phyloP scores from a whole-genome alignment of 176 grass and related monocot species.

The Oryza meyeriana region DNA sequence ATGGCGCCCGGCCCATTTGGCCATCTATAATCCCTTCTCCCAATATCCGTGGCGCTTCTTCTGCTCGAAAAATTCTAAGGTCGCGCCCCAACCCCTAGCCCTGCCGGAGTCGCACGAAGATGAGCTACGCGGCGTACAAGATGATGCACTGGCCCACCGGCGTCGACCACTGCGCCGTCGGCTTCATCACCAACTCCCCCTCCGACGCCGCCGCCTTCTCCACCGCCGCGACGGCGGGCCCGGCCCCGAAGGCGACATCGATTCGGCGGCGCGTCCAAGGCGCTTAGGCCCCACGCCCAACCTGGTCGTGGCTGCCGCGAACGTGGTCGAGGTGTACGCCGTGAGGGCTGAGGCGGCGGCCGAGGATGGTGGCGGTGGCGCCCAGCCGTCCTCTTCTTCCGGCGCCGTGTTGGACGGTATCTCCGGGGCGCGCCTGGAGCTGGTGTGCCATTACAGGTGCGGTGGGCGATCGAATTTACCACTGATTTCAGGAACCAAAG shows the following conservation, averaged over 20 bases:
- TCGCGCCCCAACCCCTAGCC: slow-evolving; percentile 25
- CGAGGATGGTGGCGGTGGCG: slow-evolving; percentile 30
- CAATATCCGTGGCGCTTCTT: too few relatives aligned
- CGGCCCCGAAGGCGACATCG: slow-evolving; percentile 29
- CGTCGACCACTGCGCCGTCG: slow-evolving; percentile 70
- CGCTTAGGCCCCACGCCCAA: slow-evolving; percentile 52
- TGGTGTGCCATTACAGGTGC: slow-evolving; percentile 77
- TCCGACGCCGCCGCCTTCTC: slow-evolving; percentile 27
- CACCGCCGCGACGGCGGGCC: neutral
- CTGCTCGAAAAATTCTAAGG: slow-evolving; percentile 30
- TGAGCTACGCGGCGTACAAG: slow-evolving; percentile 97
- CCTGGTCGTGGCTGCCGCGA: slow-evolving; percentile 74
- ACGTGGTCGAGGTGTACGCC: slow-evolving; percentile 78
- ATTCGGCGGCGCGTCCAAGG: slow-evolving; percentile 17
- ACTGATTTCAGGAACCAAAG: neutral
- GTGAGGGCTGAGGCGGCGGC: slow-evolving; percentile 49
- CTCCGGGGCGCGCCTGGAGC: slow-evolving; percentile 59
- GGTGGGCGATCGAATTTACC: neutral
- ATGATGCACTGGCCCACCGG: slow-evolving; percentile 80
- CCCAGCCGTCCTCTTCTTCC: neutral
- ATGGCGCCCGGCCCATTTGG: too few relatives aligned
- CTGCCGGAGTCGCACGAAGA: neutral
- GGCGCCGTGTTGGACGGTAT: slow-evolving; percentile 57
- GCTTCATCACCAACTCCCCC: slow-evolving; percentile 65
- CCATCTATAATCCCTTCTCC: too few relatives aligned